Conservation (phyloP, 768 basidiomycete genomes). For the Sarcodon sp. region DNA sequence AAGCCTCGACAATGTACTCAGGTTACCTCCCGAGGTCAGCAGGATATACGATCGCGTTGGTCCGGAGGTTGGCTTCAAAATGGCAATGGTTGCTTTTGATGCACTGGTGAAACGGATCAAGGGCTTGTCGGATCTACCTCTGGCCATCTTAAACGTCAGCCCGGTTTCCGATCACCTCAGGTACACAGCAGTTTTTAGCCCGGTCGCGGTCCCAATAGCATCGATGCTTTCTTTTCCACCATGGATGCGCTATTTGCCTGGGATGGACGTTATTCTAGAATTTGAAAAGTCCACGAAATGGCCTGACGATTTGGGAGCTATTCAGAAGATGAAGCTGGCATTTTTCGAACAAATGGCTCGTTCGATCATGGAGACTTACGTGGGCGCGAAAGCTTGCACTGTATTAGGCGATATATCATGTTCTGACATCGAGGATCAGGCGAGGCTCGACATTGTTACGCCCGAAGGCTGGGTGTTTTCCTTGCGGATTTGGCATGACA, state of each 20-base stretch:
- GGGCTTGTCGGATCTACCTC: constrained; percentile 59
- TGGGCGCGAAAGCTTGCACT: constrained; percentile 43
- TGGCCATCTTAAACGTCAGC: constrained; percentile 65
- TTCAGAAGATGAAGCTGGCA: constrained; percentile 90
- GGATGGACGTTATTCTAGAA: constrained; percentile 68
- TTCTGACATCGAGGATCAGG: constrained; percentile 54
- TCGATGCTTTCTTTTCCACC: constrained; percentile 37
- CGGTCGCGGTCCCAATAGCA: constrained; percentile 52
- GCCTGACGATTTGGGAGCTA: constrained; percentile 89
- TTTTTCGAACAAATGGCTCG: constrained; percentile 76
- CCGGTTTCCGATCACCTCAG: constrained; percentile 65
- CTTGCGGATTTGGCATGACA: constrained; percentile 75
- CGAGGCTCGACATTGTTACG: constrained; percentile 65
- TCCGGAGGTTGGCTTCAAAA: constrained; percentile 48
- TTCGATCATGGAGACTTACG: constrained; percentile 38
- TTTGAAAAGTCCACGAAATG: constrained; percentile 89
- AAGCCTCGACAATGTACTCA: constrained; percentile 42
- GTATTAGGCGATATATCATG: constrained; percentile 38
- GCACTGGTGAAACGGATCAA: constrained; percentile 65
- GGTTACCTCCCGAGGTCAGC: constrained; percentile 43
- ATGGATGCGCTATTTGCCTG: constrained; percentile 52
- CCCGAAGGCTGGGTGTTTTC: constrained; percentile 82
- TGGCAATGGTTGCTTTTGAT: constrained; percentile 71
- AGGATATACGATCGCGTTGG: constrained; percentile 17
- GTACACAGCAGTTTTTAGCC: constrained; percentile 76